These are phyloP conservation scores for Suhomyces guaymorum DNA, from an alignment of 1,139 yeast genomes.

Conservation along the genomic window DNA sequence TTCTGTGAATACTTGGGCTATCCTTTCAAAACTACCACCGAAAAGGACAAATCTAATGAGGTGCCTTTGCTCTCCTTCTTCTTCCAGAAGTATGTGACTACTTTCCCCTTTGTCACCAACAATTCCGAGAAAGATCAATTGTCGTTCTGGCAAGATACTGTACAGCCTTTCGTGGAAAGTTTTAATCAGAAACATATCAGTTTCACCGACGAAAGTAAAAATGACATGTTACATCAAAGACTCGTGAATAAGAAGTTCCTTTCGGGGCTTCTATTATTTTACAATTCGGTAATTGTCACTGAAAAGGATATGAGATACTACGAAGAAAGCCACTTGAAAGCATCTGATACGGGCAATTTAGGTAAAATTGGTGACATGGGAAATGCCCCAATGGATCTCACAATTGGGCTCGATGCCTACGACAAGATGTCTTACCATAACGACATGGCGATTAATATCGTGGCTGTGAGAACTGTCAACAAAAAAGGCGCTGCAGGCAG, in stretches of 20 bases:
- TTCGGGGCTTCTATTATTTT: constrained; percentile 63
- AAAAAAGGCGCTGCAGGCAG: constrained; percentile 1
- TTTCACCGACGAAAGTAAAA: constrained; percentile 69
- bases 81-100: constrained; percentile 57
- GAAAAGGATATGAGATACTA: constrained; percentile 57
- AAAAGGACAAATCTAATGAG: constrained; percentile 2
- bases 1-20: constrained; percentile 69
- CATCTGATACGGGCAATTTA: constrained; percentile 54
- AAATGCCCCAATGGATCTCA: constrained; percentile 5
- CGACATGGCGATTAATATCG: constrained; percentile 62
- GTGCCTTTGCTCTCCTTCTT: constrained; percentile 67
- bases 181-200: constrained; percentile 69
- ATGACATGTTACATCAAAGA: constrained; percentile 70
- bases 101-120: constrained; percentile 73
- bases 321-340: constrained; percentile 48
- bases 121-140: constrained; percentile 46
- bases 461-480: constrained; percentile 54
- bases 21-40: constrained; percentile 52
- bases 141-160: constrained; percentile 73
- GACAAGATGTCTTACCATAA: constrained; percentile 46
- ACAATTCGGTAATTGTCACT: constrained; percentile 74
- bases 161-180: constrained; percentile 78
- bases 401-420: constrained; percentile 30
- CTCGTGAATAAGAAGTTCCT: constrained; percentile 61
- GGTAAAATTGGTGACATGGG: constrained; percentile 28